phyloP scores from a whole-genome alignment of 805 yeast genomes.

The Pichia occidentalis region DNA sequence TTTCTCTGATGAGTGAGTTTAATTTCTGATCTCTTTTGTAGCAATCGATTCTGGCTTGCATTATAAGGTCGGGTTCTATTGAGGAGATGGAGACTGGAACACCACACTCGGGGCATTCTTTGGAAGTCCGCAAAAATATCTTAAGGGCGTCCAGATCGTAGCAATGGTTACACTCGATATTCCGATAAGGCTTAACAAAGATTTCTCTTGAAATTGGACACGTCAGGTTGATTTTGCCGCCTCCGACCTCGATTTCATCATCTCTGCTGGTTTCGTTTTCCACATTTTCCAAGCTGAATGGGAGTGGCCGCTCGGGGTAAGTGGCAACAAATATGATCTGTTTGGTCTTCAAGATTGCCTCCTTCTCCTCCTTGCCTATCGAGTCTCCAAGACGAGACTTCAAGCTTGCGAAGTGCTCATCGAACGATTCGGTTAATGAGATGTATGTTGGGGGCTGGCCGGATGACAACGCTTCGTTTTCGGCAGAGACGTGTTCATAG shows the following conservation, averaged over 20 bases:
- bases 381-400: too few species aligned
- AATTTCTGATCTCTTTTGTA: slow-evolving; percentile 10
- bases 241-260: slow-evolving; percentile 54
- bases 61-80: slow-evolving; percentile 14
- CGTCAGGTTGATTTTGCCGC: slow-evolving; percentile 60
- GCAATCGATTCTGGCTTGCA: slow-evolving; percentile 13
- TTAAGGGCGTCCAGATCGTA: slow-evolving; percentile 46
- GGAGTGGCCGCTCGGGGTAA: slow-evolving; percentile 59
- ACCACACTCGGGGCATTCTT: slow-evolving; percentile 55
- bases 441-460: too few species aligned
- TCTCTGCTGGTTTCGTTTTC: slow-evolving; percentile 28
- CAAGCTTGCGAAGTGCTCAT: too few species aligned
- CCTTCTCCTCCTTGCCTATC: too few species aligned
- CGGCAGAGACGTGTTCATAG: slow-evolving; percentile 17
- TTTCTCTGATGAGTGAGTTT: slow-evolving; percentile 7
- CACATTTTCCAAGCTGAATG: slow-evolving; percentile 28
- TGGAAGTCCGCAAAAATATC: slow-evolving; percentile 26
- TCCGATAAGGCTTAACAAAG: slow-evolving; percentile 50
- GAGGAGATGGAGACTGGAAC: slow-evolving; percentile 13
- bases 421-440: slow-evolving; percentile 1
- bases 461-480: slow-evolving; percentile 10
- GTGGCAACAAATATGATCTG: slow-evolving; percentile 43
- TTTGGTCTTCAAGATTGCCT: too few species aligned
- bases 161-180: slow-evolving; percentile 53
- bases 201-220: slow-evolving; percentile 59